phyloP scores from a whole-genome alignment of 176 grass and related monocot species.

The Phoenix dactylifera region DNA sequence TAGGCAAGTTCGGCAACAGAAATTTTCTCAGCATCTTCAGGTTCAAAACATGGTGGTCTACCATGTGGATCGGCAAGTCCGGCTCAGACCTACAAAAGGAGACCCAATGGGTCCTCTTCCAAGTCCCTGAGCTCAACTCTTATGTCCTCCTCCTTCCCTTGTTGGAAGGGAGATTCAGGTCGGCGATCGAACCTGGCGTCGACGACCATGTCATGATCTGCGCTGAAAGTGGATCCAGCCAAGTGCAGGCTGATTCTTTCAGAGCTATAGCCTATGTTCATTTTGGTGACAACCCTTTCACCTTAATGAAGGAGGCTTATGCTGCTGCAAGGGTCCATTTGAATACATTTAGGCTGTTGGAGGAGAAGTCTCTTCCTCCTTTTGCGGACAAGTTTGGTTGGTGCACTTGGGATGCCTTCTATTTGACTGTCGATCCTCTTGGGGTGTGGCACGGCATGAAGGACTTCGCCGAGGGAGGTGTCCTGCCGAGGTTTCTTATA shows the following conservation, averaged over 20 bases:
- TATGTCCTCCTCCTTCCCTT: no score
- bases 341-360: conserved; percentile 14
- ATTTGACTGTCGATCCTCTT: conserved; percentile 16
- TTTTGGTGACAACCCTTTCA: conserved; percentile 9
- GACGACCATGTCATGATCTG: conserved; percentile 6
- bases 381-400: conserved; percentile 20
- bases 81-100: conserved; percentile 17
- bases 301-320: conserved; percentile 13
- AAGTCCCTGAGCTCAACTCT: background rate
- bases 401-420: conserved; percentile 27
- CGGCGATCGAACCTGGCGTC: background rate
- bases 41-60: conserved; percentile 30
- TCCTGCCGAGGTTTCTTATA: conserved; percentile 9
- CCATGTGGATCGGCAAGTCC: conserved; percentile 11
- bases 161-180: background rate
- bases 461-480: conserved; percentile 10
- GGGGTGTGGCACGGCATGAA: conserved; percentile 20
- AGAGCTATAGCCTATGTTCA: conserved; percentile 12
- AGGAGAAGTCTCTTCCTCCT: conserved; percentile 14
- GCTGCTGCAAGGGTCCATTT: conserved; percentile 1
- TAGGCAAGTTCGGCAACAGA: background rate
- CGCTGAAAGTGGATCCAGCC: conserved; percentile 6
- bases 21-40: conserved; percentile 19
- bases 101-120: conserved; percentile 20
- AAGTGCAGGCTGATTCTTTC: background rate